Base-by-base conservation (phyloP, 768 basidiomycete genomes). In the Amanita thiersii region DNA sequence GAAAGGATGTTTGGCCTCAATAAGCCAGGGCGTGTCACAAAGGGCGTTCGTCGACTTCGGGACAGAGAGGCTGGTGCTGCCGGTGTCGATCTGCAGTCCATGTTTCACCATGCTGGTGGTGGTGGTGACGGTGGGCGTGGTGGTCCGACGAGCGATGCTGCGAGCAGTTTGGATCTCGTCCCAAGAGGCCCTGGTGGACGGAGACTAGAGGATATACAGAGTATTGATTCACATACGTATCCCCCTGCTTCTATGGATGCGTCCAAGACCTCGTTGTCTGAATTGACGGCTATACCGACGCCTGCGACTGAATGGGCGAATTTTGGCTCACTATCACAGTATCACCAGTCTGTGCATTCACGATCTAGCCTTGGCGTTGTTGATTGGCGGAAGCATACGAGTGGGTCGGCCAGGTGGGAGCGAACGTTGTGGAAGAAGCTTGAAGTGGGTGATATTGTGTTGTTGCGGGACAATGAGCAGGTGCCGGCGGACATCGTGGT, bases 391-490 rank as follows among this genome's bases (percentile, higher is more conserved):
- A 77, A 77, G 36, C 77, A 75, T 26, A 63, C 74, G 2, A 67
- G 67, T 2, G 90, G 90, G 0, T 75, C 80, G 3, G 81, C 89
- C 2, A 70, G 72, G 19, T 98, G 94, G 94, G 92, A 97, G 56
- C 70, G 94, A 42, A 98, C 94, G 10, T 65, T 98, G 1, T 98
- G 94, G 94, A 97, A 98, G 71, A 97, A 98, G 69, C 71, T 98
- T 32, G 92, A 96, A 56, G 92, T 97, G 8, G 94, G 94, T n/a
- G 94, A 98, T 56, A 63, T 97, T 15, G 88, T 98, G 21, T 65
- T 97, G 5, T 68, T 98, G 24, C 69, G 84, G 45, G 91, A 97
- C 50, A 86, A 97, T 60, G 94, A 97, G 37, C 94, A 96, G 62
- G 85, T 98, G 9, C 94, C 94, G 0, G 94, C 94, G 5, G 94